Evolutionary conservation across 768 basidiomycete genomes (phyloP).

Genomic region (Suillus subaureus): DNA sequence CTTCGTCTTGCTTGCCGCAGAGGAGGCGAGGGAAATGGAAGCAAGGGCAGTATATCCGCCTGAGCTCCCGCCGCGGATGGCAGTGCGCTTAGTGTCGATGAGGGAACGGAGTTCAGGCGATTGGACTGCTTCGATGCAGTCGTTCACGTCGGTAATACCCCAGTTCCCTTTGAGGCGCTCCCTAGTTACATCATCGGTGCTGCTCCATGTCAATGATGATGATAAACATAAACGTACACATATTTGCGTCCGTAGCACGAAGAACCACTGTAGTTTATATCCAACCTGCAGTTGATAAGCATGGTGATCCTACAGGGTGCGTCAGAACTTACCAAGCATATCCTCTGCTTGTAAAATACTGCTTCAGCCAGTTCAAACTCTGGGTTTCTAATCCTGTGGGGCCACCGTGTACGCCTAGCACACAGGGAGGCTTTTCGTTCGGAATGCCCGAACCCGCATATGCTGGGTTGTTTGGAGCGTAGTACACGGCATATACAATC

Average conservation of each 20-base stretch:
- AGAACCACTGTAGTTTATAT: slow-evolving; percentile 80
- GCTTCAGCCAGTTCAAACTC: slow-evolving; percentile 52
- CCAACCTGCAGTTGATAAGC: slow-evolving; percentile 34
- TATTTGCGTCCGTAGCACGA: slow-evolving; percentile 74
- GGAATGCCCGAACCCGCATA: slow-evolving; percentile 47
- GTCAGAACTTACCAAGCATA: slow-evolving; percentile 54
- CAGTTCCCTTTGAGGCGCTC: slow-evolving; percentile 62
- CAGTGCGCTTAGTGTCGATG: slow-evolving; percentile 63
- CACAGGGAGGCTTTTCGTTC: slow-evolving; percentile 67
- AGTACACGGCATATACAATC: slow-evolving; percentile 64
- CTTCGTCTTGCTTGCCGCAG: slow-evolving; percentile 64
- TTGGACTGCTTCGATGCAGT: slow-evolving; percentile 57
- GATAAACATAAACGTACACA: slow-evolving; percentile 35
- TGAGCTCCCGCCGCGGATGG: slow-evolving; percentile 72
- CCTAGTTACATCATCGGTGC: slow-evolving; percentile 54
- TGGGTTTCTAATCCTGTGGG: slow-evolving; percentile 56
- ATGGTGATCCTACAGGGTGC: neutral
- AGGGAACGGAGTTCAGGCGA: slow-evolving; percentile 44
- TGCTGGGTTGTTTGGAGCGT: slow-evolving; percentile 64
- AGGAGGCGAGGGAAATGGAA: slow-evolving; percentile 40
- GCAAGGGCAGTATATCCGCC: slow-evolving; percentile 73
- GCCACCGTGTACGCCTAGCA: slow-evolving; percentile 71
- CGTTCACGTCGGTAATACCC: slow-evolving; percentile 75
- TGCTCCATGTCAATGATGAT: slow-evolving; percentile 60
- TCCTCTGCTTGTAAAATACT: slow-evolving; percentile 72